Evolutionary conservation across 1,139 yeast species (phyloP), one percentile per base, ranked within the genome.

Genomic region (Hansenula lynferdii): DNA sequence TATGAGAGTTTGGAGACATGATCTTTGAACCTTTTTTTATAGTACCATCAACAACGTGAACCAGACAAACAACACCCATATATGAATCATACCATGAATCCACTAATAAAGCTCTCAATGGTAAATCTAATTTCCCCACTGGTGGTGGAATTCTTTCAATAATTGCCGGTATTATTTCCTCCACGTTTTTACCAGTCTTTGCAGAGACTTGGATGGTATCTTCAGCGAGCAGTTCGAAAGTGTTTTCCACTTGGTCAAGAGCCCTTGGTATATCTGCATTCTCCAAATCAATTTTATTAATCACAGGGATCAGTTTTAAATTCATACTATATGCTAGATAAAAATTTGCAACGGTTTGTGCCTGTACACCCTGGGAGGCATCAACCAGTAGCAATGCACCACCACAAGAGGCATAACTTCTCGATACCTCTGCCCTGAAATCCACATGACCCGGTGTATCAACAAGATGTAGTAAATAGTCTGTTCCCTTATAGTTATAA

Each of bases 401-500:
- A 28, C 94, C 95, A 67, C 97, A 92, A 0, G 96, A 85, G 2
- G 97, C 97, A 60, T 90, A 89, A 10, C 96, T 85, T 48, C 97
- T 65, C 2, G 95, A 80, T 0, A 92, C 98, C 54, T 92, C 98
- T 8, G 95, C 86, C 39, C 97, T 67, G 59, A 92, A 92, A 60
- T 92, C 98, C 23, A 92, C 98, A 59, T 92, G 98, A 0, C 98
- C 98, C 0, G 98, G 98, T 0, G 98, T 92, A 62, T 92, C 98
- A 42, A 92, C 96, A 41, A 92, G 70, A 62, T 92, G 97, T 37
- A 92, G 64, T 40, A 92, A 61, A 54, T 86, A 92, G 49, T 90
- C 96, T 49, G 77, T 64, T 6, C 74, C 73, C 8, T 82, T 76
- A 54, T 86, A 78, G 19, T 72, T 70, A 57, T 89, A 87, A 40